Evolutionary conservation across 805 yeast species (phyloP).

Genomic region (Schwanniomyces pseudopolymorphus): DNA sequence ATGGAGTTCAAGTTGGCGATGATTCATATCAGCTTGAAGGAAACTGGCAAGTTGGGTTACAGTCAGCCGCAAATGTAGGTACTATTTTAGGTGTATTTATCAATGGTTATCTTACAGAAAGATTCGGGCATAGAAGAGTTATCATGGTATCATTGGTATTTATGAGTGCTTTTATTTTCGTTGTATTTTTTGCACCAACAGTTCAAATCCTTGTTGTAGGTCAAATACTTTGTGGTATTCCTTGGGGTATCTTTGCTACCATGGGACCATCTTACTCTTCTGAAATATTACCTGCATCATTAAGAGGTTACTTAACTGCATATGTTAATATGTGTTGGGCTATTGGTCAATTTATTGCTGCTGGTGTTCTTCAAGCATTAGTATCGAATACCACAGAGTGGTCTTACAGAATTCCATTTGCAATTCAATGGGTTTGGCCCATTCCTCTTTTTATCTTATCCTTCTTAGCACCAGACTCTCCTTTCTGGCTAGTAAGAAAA

Average conservation of each 20-base stretch:
- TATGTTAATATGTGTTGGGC: constrained; percentile 39
- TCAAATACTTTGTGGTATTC: constrained; percentile 43
- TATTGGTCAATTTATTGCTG: constrained; percentile 40
- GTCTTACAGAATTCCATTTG: constrained; percentile 41
- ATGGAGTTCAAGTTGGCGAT: constrained; percentile 25
- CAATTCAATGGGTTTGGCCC: constrained; percentile 41
- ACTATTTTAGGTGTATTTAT: constrained; percentile 44
- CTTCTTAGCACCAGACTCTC: constrained; percentile 45
- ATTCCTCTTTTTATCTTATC: constrained; percentile 34
- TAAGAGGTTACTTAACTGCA: constrained; percentile 41
- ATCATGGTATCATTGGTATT: constrained; percentile 26
- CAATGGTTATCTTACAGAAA: constrained; percentile 43
- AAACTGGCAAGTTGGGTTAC: constrained; percentile 32
- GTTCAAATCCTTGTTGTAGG: constrained; percentile 19
- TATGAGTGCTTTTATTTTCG: constrained; percentile 31
- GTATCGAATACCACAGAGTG: constrained; percentile 25
- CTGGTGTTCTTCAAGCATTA: constrained; percentile 41
- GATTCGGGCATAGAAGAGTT: constrained; percentile 43
- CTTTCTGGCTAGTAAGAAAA: constrained; percentile 44
- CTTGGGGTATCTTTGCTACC: constrained; percentile 44
- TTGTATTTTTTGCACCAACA: constrained; percentile 38
- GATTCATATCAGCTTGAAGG: constrained; percentile 34
- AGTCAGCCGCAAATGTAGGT: constrained; percentile 32
- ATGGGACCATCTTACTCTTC: constrained; percentile 41
- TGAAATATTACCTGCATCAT: constrained; percentile 42